phyloP scores from a whole-genome alignment of 2,329 filamentous ascomycete species.

The Colletotrichum truncatum region DNA sequence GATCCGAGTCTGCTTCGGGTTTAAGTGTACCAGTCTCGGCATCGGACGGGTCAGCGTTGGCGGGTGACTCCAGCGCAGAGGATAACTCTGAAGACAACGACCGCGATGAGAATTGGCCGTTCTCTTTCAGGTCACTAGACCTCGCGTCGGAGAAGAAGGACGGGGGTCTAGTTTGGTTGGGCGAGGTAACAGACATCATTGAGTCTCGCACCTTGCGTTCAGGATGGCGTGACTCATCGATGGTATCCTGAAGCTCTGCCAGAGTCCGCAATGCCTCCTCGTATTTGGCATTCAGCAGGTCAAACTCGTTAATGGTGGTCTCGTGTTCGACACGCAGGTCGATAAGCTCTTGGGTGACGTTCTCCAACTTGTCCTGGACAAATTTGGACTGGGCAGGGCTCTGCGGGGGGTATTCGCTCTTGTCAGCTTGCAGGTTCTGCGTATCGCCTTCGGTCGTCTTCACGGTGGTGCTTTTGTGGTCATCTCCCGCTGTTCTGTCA shows the following conservation, averaged over 20 bases:
- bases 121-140: constrained; percentile 76
- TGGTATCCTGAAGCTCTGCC: constrained; percentile 84
- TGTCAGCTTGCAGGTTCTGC: constrained; percentile 15
- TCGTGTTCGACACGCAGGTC: constrained; percentile 93
- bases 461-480: neutral
- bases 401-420: constrained; percentile 58
- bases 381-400: constrained; percentile 85
- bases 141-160: constrained; percentile 87
- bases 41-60: constrained; percentile 70
- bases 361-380: constrained; percentile 92
- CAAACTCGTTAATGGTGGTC: constrained; percentile 80
- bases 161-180: constrained; percentile 66
- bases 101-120: constrained; percentile 77
- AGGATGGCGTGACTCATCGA: constrained; percentile 80
- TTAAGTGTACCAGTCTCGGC: constrained; percentile 61
- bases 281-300: constrained; percentile 86
- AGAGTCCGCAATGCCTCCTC: constrained; percentile 86
- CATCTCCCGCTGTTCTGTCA: constrained; percentile 35
- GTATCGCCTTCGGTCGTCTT: constrained; percentile 22
- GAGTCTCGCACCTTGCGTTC: constrained; percentile 62
- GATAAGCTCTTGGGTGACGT: constrained; percentile 89
- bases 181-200: constrained; percentile 61
- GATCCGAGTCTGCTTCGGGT: constrained; percentile 34
- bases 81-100: constrained; percentile 95
- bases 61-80: constrained; percentile 81